Base-by-base conservation (phyloP, 495 filamentous ascomycete species). In the Pyrenula aspistea region DNA sequence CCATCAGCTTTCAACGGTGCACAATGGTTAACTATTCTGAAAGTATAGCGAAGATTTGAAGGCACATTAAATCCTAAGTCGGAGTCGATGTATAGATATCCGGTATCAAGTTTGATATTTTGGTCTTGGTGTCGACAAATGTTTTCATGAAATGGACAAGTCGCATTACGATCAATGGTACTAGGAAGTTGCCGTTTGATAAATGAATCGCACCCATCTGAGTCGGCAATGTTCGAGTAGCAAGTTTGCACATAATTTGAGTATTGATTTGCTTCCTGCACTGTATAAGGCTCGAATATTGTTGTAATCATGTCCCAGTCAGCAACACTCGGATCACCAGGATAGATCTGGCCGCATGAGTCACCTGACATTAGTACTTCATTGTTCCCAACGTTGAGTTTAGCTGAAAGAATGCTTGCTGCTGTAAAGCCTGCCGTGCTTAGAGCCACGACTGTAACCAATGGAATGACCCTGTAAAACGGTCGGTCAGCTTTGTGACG, bases 41-140 rank as follows among this genome's bases (percentile, higher is more conserved):
- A 53, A 25, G 56, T 47, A 12, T 61, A 54, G 15, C 58, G 54
- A 1, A 55, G 22, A 23, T 62, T 42, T n/a, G 53, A 48, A 20
- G 58, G 61, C 12, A 59, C 22, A 51, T 65, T 65, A 42, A 63
- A n/a, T 21, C 63, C 63, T 2, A 65, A 24, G 31, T 65, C 36
- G 2, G 10, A 19, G 42, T 65, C 56, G 42, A 56, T 60, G 53
- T 59, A 55, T 3, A 65, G 25, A 22, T 55, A 47, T 19, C 63
- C 63, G 10, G 58, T 62, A 31, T 65, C 61, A 10, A 65, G 12
- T 1, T 56, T 10, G n/a, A 65, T 4, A 49, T 63, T 63, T 4
- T 21, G 21, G 25, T 24, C 25, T 15, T 57, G 25, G 19, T 19
- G 57, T 22, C 25, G 47, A 23, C 59, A 62, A 19, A 61, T 58